Conservation (phyloP, 768 basidiomycete species). For the Termitomyces sp. region DNA sequence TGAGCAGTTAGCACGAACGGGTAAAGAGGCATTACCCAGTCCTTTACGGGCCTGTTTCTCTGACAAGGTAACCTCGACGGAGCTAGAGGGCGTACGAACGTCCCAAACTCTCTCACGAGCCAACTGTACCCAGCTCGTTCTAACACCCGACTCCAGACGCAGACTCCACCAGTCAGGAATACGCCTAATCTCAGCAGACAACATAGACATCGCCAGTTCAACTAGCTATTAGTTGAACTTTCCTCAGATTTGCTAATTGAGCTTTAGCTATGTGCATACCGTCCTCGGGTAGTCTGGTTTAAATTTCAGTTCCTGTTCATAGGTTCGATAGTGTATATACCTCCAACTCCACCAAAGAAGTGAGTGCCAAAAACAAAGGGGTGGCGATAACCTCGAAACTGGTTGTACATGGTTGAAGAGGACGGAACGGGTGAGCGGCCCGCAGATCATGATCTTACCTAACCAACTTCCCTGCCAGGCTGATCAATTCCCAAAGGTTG, state of each 20-base stretch:
- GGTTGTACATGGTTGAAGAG: slow-evolving; percentile 12
- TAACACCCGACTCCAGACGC: slow-evolving; percentile 19
- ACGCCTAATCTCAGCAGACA: slow-evolving; percentile 38
- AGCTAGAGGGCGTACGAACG: slow-evolving; percentile 30
- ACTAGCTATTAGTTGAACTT: slow-evolving; percentile 26
- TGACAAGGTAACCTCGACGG: slow-evolving; percentile 28
- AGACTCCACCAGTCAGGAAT: slow-evolving; percentile 37
- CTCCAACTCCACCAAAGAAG: slow-evolving; percentile 43
- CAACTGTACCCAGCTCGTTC: slow-evolving; percentile 27
- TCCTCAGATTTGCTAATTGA: neutral
- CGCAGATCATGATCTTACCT: neutral
- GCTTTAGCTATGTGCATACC: slow-evolving; percentile 22
- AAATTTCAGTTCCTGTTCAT: neutral
- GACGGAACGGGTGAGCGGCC: neutral
- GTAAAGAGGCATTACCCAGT: neutral
- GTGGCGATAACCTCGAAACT: slow-evolving; percentile 39
- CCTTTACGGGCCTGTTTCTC: slow-evolving; percentile 30
- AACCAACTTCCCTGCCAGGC: neutral
- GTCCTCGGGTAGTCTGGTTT: slow-evolving; percentile 42
- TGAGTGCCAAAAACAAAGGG: slow-evolving; percentile 43
- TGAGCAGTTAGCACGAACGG: neutral
- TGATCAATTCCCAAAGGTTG: neutral
- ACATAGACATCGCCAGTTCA: slow-evolving; percentile 45
- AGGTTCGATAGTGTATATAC: slow-evolving; percentile 13
- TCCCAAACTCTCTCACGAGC: slow-evolving; percentile 24